Evolutionary conservation across 768 basidiomycete species (phyloP).

Genomic region (Baorangia bicolor): DNA sequence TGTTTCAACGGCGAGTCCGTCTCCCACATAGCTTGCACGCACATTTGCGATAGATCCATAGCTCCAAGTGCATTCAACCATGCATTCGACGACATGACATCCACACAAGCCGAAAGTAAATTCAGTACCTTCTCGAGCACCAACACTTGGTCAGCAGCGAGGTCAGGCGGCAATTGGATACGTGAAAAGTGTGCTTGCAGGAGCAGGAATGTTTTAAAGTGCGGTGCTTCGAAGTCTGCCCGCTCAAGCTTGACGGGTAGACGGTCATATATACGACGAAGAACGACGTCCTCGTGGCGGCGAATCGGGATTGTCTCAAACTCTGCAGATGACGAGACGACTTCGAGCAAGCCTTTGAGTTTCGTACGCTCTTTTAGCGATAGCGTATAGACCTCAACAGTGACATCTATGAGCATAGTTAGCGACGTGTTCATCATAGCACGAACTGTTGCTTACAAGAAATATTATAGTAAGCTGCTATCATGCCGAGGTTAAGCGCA

Average conservation of each 20-base stretch:
- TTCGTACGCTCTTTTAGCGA: slow-evolving; percentile 97
- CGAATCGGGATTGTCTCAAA: slow-evolving; percentile 95
- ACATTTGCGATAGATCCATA: slow-evolving; percentile 99
- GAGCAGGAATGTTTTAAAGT: slow-evolving; percentile 98
- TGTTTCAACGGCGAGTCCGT: slow-evolving; percentile 94
- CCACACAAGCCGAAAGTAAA: slow-evolving; percentile 90
- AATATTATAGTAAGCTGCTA: slow-evolving; percentile 95
- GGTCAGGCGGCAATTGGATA: slow-evolving; percentile 87
- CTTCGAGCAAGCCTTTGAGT: slow-evolving; percentile 93
- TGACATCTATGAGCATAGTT: slow-evolving; percentile 63
- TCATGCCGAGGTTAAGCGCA: slow-evolving; percentile 96
- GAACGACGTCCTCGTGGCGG: slow-evolving; percentile 82
- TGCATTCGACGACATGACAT: slow-evolving; percentile 97
- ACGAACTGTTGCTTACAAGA: slow-evolving; percentile 56
- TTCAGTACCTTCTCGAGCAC: slow-evolving; percentile 91
- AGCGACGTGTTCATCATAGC: not conserved
- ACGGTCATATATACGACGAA: slow-evolving; percentile 91
- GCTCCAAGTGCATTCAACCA: slow-evolving; percentile 93
- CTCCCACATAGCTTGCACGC: slow-evolving; percentile 98
- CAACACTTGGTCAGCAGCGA: slow-evolving; percentile 85
- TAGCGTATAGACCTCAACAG: slow-evolving; percentile 94
- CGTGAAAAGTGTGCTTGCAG: slow-evolving; percentile 97
- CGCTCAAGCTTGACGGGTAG: slow-evolving; percentile 91
- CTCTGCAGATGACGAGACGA: slow-evolving; percentile 94
- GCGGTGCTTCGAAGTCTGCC: slow-evolving; percentile 87